Base-by-base conservation (phyloP, 2,329 filamentous ascomycete species). In the Diaporthe amygdali region DNA sequence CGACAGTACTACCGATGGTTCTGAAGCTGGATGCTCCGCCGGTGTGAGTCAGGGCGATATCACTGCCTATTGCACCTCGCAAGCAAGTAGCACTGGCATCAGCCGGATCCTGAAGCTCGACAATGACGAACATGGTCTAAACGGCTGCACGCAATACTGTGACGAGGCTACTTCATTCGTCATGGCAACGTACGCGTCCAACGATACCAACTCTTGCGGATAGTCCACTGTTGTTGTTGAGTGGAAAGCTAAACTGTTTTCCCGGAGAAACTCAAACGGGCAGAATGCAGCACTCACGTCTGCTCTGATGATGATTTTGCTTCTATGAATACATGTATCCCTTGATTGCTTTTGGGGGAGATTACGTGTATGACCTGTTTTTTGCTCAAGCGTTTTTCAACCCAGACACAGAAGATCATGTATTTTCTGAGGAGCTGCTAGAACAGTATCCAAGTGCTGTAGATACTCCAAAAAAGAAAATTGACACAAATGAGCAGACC, bases 71-170 rank as follows among this genome's bases (percentile, higher is more conserved):
- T 72, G 61, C n/a, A 64, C 55, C 22, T 64, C 49, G 2, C 66
- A 68, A 14, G 22, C 44, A 8, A 56, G 34, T 32, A 64, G 27
- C 25, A 56, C 46, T 6, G 68, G 63, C 22, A 70, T 72, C 54
- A 72, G 71, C 34, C 63, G 71, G 22, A 56, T 72, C n/a, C 54
- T 72, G 20, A 72, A 72, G 61, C 68, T 72, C n/a, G 68, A 72
- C 56, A 52, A 66, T n/a, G 71, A 72, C n/a, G 34, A 64, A 15
- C 64, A 52, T 46, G 71, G 71, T 22, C 54, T 72, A 17, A 68
- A 71, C 14, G 71, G 71, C 27, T 72, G 71, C 44, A 72, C 71
- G 5, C 68, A 72, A 27, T 72, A 72, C 39, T 72, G 71, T 12
- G 27, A 66, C 14, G 64, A 72, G 61, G 34, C 32, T 2, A 22